Conservation (phyloP, 768 basidiomycete species). For the Suillus subalutaceus region DNA sequence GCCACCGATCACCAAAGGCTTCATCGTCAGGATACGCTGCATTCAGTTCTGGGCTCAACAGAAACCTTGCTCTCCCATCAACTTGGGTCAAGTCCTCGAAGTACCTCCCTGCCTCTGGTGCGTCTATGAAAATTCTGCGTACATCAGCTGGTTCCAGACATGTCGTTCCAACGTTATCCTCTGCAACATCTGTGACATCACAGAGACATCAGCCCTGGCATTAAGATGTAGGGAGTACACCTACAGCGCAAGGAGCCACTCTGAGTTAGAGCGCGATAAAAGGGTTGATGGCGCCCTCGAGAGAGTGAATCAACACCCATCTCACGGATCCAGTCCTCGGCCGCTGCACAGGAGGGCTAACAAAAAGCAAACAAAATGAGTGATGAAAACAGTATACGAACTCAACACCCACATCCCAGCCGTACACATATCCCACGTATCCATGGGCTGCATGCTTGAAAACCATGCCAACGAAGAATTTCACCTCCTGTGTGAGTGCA, state of each 20-base stretch:
- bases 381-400: neutral
- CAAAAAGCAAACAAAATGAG: neutral
- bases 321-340: constrained; percentile 45
- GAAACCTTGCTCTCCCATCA: constrained; percentile 38
- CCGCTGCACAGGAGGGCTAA: constrained; percentile 39
- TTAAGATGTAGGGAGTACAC: constrained; percentile 16
- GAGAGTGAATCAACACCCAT: constrained; percentile 46
- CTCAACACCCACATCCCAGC: constrained; percentile 48
- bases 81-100: constrained; percentile 37
- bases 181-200: constrained; percentile 36
- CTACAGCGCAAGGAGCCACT: constrained; percentile 43
- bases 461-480: constrained; percentile 53
- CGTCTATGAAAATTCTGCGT: constrained; percentile 26
- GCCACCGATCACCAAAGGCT: constrained; percentile 38
- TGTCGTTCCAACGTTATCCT: constrained; percentile 36
- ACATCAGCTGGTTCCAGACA: constrained; percentile 21
- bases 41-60: constrained; percentile 45
- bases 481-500: constrained; percentile 26
- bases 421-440: constrained; percentile 48
- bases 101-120: constrained; percentile 35
- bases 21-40: constrained; percentile 52
- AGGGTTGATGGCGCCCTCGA: constrained; percentile 50
- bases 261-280: constrained; percentile 43
- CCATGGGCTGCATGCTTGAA: constrained; percentile 43
- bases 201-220: neutral